Evolutionary conservation across 2,329 filamentous ascomycete genomes (phyloP).

Genomic region (Monilinia fructigena): DNA sequence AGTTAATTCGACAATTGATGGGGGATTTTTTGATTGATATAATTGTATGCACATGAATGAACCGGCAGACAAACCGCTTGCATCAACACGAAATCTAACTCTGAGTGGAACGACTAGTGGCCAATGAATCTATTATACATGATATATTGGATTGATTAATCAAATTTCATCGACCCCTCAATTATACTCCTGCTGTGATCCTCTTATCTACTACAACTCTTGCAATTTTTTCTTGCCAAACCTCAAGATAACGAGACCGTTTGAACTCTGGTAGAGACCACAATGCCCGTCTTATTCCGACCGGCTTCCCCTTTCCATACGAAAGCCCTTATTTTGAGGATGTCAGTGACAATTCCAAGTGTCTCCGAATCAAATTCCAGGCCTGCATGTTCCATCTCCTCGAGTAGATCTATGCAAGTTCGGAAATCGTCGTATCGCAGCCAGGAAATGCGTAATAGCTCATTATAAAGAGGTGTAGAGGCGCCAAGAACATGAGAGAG

Average conservation of each 20-base stretch:
- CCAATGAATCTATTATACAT: not conserved
- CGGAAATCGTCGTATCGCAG: constrained; percentile 54
- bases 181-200: not conserved
- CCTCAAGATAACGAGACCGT: constrained; percentile 26
- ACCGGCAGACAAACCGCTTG: not conserved
- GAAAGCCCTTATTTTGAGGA: constrained; percentile 27
- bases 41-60: no score
- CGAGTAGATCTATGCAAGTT: constrained; percentile 32
- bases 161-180: not conserved
- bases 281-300: constrained; percentile 28
- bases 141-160: not conserved
- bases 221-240: constrained; percentile 34
- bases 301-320: constrained; percentile 30
- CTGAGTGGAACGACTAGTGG: not conserved
- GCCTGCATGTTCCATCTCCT: constrained; percentile 39
- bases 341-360: constrained; percentile 32
- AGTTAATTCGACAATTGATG: no score
- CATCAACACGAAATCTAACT: not conserved
- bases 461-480: constrained; percentile 67
- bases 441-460: constrained; percentile 63
- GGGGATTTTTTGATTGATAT: no score
- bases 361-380: constrained; percentile 39
- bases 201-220: constrained; percentile 23
- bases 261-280: constrained; percentile 38
- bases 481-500: constrained; percentile 70